Evolutionary conservation across 257 asterid species (phyloP), one percentile per base, ranked within the genome.

Genomic region (Rubia yunnanensis): DNA sequence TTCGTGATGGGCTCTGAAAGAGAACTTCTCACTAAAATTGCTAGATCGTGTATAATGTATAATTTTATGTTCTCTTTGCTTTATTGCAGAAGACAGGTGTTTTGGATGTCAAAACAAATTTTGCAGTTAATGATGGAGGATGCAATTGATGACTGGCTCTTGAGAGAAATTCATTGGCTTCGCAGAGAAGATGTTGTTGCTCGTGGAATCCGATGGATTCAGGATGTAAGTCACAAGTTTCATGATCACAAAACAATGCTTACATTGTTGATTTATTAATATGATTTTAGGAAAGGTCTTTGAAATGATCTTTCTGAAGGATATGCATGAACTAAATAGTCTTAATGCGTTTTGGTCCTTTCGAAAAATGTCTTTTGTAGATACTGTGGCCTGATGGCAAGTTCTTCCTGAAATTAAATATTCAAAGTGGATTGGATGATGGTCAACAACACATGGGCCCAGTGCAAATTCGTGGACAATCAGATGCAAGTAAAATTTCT

Each of bases 91-190:
- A 84, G 99, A 73, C 99, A 94, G 79, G 99, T 94, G 35, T 94
- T 88, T 80, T 94, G 99, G 99, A 94, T 94, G 80, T 94, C 99
- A 71, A 94, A 88, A 83, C 96, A 94, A 79, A 90, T 94, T 73
- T 82, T 94, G 81, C 99, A 94, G 86, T 74, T 94, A 74, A 73
- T 94, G 79, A 94, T 94, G 99, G 99, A 94, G 81, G 99, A 94
- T 71, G 99, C 99, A 65, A 90, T 94, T 74, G 99, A 94, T 75
- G 99, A 94, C 73, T 94, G 99, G 99, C 92, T 94, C 61, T 68
- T 86, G 73, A 77, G 92, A 82, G 91, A 94, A 80, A 90, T 94
- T 69, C 96, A 94, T 67, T 85, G 81, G 87, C 95, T 94, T 64
- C 91, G 99, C 15, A 81, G 88, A 68, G 99, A 88, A 49, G 95